Conservation (phyloP, 495 filamentous ascomycete genomes). For the Hypoxylon lenormandii region DNA sequence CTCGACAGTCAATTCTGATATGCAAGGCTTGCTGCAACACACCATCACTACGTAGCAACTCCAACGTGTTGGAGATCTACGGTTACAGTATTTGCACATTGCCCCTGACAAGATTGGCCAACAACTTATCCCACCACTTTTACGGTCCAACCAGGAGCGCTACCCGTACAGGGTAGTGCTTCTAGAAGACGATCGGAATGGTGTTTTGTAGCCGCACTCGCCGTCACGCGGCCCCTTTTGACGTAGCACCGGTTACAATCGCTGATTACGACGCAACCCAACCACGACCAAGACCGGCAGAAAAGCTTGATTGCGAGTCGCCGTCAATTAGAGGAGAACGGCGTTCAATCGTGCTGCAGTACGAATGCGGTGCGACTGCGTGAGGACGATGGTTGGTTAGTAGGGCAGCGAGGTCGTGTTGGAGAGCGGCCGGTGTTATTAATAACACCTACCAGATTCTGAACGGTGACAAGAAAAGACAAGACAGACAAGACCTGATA, state of each 20-base stretch:
- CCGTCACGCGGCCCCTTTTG: slow-evolving; percentile 42
- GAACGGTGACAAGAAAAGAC: neutral
- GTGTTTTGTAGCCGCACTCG: slow-evolving; percentile 41
- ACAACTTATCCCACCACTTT: slow-evolving; percentile 26
- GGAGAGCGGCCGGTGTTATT: slow-evolving; percentile 36
- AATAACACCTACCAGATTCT: slow-evolving; percentile 31
- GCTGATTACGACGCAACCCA: slow-evolving; percentile 36
- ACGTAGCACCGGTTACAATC: slow-evolving; percentile 30
- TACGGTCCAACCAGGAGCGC: slow-evolving; percentile 30
- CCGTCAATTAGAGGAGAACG: slow-evolving; percentile 36
- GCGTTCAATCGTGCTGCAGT: slow-evolving; percentile 19
- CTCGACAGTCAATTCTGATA: slow-evolving; percentile 36
- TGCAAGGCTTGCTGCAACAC: slow-evolving; percentile 43
- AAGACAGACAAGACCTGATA: slow-evolving; percentile 27
- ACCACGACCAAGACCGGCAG: slow-evolving; percentile 41
- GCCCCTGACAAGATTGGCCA: slow-evolving; percentile 47
- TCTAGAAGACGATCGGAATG: slow-evolving; percentile 40
- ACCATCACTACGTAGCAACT: slow-evolving; percentile 39
- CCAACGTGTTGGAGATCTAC: slow-evolving; percentile 44
- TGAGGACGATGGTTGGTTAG: slow-evolving; percentile 18
- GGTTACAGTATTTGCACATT: slow-evolving; percentile 42
- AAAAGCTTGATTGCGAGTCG: slow-evolving; percentile 47
- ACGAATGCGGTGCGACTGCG: slow-evolving; percentile 16
- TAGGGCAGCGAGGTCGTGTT: slow-evolving; percentile 20
- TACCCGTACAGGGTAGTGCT: slow-evolving; percentile 31